Evolutionary conservation across 208 protist genomes (phyloP), one percentile per base, ranked within the genome.

Genomic region (Acanthamoeba culbertsoni): DNA sequence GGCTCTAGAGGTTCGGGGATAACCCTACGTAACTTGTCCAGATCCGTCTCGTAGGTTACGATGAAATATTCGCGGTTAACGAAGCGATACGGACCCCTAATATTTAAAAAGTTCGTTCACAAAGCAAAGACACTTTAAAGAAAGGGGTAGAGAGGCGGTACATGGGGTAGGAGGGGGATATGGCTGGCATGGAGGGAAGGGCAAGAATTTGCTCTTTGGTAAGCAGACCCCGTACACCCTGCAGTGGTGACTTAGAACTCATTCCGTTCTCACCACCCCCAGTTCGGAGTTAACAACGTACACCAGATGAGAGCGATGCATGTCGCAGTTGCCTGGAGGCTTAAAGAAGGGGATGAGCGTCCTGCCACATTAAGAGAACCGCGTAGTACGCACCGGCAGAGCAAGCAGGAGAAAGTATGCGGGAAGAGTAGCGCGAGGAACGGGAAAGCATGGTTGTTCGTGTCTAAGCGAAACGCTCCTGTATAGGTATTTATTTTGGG

Each of bases 91-190:
- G 68, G 68, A 23, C 68, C 68, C 68, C 68, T 77, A 26, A 16
- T 16, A 59, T 20, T 16, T 26, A 59, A 26, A 2, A 26, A 2
- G 28, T 5, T 20, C 12, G 2, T 3, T 23, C 6, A 2, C 53
- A 20, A 2, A 2, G 28, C 28, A 31, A 65, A 65, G 28, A 8
- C 28, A 65, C 28, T 8, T 8, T 23, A 65, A 65, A 5, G 26
- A 62, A 62, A 26, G 31, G 20, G 20, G 53, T 16, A 26, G 12
- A 2, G 59, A 31, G n/a, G n/a, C 2, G 18, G 37, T 77, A 77
- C 68, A 77, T 62, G 45, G 82, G 82, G 55, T 68, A 90, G 51
- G 82, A 90, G 10, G 82, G 82, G 6, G 82, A 90, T 48, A 90
- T 90, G 82, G 51, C 53, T 4, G 82, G 82, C 51, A 68, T 68